Conservation (phyloP, 208 protist species). For the Porcisia deanei region DNA sequence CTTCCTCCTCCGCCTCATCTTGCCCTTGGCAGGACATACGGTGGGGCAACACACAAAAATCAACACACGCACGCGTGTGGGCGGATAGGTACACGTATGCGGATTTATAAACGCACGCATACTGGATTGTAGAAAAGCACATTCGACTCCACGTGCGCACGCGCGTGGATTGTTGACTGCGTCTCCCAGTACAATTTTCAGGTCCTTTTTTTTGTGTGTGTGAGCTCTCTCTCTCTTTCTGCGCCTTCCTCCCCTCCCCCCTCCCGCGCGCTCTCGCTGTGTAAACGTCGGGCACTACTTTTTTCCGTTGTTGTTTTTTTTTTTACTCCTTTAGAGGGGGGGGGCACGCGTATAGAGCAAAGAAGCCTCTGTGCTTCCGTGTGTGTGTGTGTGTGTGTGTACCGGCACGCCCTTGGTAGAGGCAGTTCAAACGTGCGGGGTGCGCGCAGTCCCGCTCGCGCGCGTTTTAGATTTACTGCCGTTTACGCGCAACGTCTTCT, state of each 20-base stretch:
- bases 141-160: neutral
- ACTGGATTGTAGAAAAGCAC: neutral
- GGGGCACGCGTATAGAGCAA: too few relatives aligned
- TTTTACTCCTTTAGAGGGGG: neutral
- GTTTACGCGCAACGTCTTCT: neutral
- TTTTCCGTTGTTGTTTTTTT: neutral
- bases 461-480: neutral
- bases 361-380: neutral
- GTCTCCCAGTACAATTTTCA: too few relatives aligned
- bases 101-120: neutral
- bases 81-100: too few relatives aligned
- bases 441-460: neutral
- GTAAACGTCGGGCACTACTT: neutral
- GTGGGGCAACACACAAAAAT: conserved; percentile 2
- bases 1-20: neutral
- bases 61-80: neutral
- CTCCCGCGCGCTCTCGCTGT: neutral
- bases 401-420: neutral
- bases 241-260: neutral
- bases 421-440: neutral
- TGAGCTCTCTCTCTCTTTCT: neutral
- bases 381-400: neutral
- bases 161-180: neutral
- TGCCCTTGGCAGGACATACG: neutral
- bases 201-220: neutral